These are phyloP conservation scores for Emmonsiellopsis sp. DNA, from an alignment of 2,329 filamentous ascomycete genomes.

Conservation along the genomic window DNA sequence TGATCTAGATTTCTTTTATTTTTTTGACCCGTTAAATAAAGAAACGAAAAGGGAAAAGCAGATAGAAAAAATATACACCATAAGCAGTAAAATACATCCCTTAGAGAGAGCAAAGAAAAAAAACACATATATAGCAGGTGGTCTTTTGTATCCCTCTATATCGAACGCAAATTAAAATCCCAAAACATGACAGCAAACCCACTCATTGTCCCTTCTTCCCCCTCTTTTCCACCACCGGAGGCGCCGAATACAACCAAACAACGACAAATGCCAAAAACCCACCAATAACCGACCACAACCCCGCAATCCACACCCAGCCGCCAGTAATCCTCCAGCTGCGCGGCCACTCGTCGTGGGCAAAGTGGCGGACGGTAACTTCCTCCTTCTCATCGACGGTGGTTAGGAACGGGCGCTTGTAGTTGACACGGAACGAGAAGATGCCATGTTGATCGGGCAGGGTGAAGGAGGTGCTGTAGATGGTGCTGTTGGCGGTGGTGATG, in stretches of 20 bases:
- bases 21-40: background rate
- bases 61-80: background rate
- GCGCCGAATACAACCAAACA: constrained; percentile 75
- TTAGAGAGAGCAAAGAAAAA: background rate
- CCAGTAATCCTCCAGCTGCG: constrained; percentile 81
- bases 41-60: background rate
- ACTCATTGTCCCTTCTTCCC: constrained; percentile 9
- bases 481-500: constrained; percentile 53
- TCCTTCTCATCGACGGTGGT: constrained; percentile 87
- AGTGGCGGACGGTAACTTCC: constrained; percentile 89
- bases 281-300: constrained; percentile 70
- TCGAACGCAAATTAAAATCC: background rate
- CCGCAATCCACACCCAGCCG: constrained; percentile 90
- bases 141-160: background rate
- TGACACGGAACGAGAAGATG: constrained; percentile 96
- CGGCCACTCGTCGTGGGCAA: constrained; percentile 94
- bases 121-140: background rate
- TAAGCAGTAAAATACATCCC: background rate
- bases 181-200: background rate
- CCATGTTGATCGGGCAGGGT: constrained; percentile 91
- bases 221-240: constrained; percentile 20
- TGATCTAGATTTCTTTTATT: background rate
- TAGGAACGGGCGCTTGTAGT: constrained; percentile 92
- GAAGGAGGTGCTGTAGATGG: constrained; percentile 67
- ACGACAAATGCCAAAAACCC: constrained; percentile 81